Evolutionary conservation across 2,329 filamentous ascomycete species (phyloP).

Genomic region (Alternaria brassicicola): DNA sequence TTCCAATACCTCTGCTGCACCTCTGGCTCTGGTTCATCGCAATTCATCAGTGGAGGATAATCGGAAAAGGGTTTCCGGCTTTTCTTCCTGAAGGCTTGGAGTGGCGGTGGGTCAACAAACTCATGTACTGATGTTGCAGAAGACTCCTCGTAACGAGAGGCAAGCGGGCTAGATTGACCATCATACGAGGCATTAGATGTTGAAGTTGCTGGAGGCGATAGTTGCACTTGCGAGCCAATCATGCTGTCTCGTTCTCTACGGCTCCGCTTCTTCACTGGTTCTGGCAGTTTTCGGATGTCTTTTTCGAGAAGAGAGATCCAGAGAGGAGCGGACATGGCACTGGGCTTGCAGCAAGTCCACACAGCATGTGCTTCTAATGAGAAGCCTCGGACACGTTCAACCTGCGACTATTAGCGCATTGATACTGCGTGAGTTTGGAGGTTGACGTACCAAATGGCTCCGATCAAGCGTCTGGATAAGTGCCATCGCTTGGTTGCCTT

Average conservation of each 20-base stretch:
- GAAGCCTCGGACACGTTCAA: constrained; percentile 60
- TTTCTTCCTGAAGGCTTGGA: constrained; percentile 54
- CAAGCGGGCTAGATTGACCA: constrained; percentile 41
- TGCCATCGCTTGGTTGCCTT: constrained; percentile 49
- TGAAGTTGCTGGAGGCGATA: constrained; percentile 43
- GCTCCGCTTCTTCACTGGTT: constrained; percentile 38
- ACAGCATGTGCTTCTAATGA: constrained; percentile 61
- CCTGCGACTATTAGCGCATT: constrained; percentile 38
- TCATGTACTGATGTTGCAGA: constrained; percentile 45
- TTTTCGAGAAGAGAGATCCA: constrained; percentile 56
- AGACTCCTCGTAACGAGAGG: constrained; percentile 39
- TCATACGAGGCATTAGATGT: constrained; percentile 49
- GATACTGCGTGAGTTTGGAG: neutral
- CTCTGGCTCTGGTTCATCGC: constrained; percentile 26
- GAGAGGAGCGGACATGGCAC: constrained; percentile 53
- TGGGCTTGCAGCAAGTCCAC: constrained; percentile 55
- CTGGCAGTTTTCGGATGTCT: constrained; percentile 61
- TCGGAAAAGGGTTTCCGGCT: constrained; percentile 41
- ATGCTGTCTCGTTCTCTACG: constrained; percentile 34
- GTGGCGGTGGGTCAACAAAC: constrained; percentile 47
- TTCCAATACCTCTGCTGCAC: constrained; percentile 70
- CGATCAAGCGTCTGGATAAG: constrained; percentile 54
- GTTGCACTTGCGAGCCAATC: constrained; percentile 27
- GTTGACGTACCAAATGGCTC: constrained; percentile 53
- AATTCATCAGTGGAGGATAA: constrained; percentile 27